Evolutionary conservation across 257 asterid genomes (phyloP), one percentile per base, ranked within the genome.

Genomic region (Knoxia roxburghii): DNA sequence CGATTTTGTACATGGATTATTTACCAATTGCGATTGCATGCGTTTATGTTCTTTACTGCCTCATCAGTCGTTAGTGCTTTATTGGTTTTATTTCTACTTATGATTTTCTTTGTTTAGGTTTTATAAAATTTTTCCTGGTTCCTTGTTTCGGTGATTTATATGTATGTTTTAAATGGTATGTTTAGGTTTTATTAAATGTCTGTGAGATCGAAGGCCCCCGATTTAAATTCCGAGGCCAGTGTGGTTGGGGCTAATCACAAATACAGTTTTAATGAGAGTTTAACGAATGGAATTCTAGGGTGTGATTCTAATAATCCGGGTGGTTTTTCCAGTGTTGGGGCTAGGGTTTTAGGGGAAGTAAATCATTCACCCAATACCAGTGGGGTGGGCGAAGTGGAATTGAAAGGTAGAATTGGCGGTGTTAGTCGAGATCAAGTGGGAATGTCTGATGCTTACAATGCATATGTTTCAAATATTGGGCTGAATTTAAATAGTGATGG

Each of bases 281-380:
- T 55, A 69, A 79, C 66, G 49, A 67, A 76, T 33, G 67, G 66
- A 78, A 73, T 83, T 83, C 83, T 77, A 24, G 49, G 30, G 35
- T 80, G 32, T 46, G 75, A 65, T 68, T 56, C 67, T 57, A 61
- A 74, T 63, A 75, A 67, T 68, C 70, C 9, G 52, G 51, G 50
- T 40, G 78, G 67, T 68, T 57, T 57, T 75, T 49, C 62, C 50
- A 32, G 70, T 43, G 87, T 68, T 64, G 83, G 83, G 73, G 73
- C 48, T 76, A 72, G 86, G 87, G 89, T 77, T 85, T 65, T 73
- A 61, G 61, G 77, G 62, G 79, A 77, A 68, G 69, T 20, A 32
- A 66, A 26, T 66, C 76, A 74, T 40, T 79, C 53, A 29, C 46
- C 48, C 9, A 41, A n/a, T 61, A 12, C 33, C 5, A 12, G 30